Percentiles rank a stretch among this genome's conserved stretches.
These are phyloP conservation scores for Didymella pomorum DNA, from an alignment of 2,329 filamentous ascomycete genomes.

Conservation along the genomic window DNA sequence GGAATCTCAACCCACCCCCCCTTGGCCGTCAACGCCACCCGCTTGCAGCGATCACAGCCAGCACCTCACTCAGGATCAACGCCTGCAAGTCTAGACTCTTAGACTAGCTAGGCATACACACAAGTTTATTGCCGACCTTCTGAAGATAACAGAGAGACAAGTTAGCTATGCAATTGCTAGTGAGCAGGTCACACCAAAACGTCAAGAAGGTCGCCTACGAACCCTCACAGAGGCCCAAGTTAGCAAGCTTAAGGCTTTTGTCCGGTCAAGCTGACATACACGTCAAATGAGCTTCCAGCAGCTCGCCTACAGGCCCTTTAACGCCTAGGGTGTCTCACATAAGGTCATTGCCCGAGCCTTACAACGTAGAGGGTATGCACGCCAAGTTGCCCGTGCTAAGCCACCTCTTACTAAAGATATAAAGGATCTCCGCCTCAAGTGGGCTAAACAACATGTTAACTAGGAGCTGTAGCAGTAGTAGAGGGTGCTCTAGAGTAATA, in stretches of 20 bases:
- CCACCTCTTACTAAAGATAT: no score
- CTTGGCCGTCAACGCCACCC: background rate
- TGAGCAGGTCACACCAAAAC: background rate
- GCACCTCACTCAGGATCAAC: background rate
- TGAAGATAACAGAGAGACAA: background rate
- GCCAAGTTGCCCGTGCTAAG: background rate
- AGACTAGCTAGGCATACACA: slow-evolving; percentile 1
- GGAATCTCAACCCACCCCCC: no score
- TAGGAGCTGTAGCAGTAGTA: no score
- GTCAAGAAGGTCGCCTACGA: background rate
- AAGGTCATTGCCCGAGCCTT: background rate
- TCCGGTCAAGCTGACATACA: background rate
- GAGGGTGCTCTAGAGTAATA: no score
- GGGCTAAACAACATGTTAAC: no score
- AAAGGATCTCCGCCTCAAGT: no score
- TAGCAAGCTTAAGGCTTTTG: background rate
- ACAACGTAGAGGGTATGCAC: background rate
- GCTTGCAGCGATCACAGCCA: background rate
- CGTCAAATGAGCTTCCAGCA: background rate
- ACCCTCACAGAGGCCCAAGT: background rate
- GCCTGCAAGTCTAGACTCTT: background rate
- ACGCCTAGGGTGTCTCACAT: background rate
- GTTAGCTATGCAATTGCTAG: background rate
- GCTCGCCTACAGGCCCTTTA: background rate
- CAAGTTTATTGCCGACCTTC: background rate